phyloP scores from a whole-genome alignment of 2,329 filamentous ascomycete species.

The Orbilia oligospora region DNA sequence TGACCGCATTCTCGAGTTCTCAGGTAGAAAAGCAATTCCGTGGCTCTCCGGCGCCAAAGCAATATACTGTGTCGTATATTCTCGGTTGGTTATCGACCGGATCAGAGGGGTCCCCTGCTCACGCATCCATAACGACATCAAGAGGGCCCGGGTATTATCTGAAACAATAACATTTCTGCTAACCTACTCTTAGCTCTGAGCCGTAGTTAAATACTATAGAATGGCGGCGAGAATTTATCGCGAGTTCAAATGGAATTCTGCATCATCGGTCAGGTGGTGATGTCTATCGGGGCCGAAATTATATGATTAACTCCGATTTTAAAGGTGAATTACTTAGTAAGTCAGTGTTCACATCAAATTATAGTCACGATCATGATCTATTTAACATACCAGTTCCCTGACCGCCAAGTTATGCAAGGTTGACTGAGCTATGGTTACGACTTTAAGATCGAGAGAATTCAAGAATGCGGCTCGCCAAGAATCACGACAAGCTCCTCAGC shows the following conservation, averaged over 20 bases:
- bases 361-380: too few relatives aligned
- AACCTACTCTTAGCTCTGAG: too few relatives aligned
- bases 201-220: too few relatives aligned
- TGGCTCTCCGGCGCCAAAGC: conserved; percentile 19
- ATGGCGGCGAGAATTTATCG: background rate
- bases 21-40: conserved; percentile 23
- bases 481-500: conserved; percentile 29
- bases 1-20: background rate
- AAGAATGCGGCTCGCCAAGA: conserved; percentile 32
- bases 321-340: too few relatives aligned
- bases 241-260: background rate
- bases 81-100: conserved; percentile 36
- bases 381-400: background rate
- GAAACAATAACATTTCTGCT: conserved; percentile 5
- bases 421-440: background rate
- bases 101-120: conserved; percentile 25
- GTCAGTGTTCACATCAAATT: too few relatives aligned
- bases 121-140: conserved; percentile 29
- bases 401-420: background rate
- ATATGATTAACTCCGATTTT: background rate
- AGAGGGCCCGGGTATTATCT: conserved; percentile 23
- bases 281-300: background rate
- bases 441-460: background rate
- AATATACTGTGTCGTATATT: conserved; percentile 22
- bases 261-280: background rate